Evolutionary conservation across 2,329 filamentous ascomycete species (phyloP).

Genomic region (Bipolaris gigantea): DNA sequence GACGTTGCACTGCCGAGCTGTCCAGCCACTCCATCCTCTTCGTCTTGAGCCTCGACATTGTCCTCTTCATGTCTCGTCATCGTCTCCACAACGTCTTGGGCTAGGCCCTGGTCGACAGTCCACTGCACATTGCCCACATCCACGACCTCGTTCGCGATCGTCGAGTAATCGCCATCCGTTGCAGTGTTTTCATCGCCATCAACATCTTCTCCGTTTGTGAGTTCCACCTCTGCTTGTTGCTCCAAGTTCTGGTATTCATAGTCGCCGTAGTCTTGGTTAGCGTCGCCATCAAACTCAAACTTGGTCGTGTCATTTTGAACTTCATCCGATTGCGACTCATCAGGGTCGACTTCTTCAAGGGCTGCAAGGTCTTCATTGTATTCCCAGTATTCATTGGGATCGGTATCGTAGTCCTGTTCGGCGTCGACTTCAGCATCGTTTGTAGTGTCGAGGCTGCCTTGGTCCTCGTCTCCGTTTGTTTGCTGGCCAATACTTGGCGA

Average conservation of each 20-base stretch:
- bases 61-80: conserved; percentile 19
- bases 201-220: conserved; percentile 15
- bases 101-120: conserved; percentile 18
- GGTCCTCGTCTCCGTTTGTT: conserved; percentile 5
- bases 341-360: conserved; percentile 17
- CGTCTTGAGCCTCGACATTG: conserved; percentile 18
- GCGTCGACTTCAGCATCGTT: conserved; percentile 1
- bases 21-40: conserved; percentile 30
- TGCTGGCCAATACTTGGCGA: conserved; percentile 3
- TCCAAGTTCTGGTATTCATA: conserved; percentile 23
- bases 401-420: conserved; percentile 9
- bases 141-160: conserved; percentile 21
- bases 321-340: conserved; percentile 19
- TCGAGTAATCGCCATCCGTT: conserved; percentile 14
- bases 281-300: conserved; percentile 20
- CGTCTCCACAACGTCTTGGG: conserved; percentile 8
- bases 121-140: conserved; percentile 27
- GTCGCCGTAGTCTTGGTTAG: conserved; percentile 31
- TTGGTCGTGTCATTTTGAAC: conserved; percentile 17
- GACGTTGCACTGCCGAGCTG: conserved; percentile 29
- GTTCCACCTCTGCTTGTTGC: conserved; percentile 18
- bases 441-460: conserved; percentile 3
- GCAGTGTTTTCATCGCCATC: conserved; percentile 9
- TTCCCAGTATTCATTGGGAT: conserved; percentile 22
- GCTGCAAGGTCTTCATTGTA: conserved; percentile 17